These are phyloP conservation scores for Ophiosphaerella korrae DNA, from an alignment of 2,329 filamentous ascomycete genomes.

Conservation along the genomic window DNA sequence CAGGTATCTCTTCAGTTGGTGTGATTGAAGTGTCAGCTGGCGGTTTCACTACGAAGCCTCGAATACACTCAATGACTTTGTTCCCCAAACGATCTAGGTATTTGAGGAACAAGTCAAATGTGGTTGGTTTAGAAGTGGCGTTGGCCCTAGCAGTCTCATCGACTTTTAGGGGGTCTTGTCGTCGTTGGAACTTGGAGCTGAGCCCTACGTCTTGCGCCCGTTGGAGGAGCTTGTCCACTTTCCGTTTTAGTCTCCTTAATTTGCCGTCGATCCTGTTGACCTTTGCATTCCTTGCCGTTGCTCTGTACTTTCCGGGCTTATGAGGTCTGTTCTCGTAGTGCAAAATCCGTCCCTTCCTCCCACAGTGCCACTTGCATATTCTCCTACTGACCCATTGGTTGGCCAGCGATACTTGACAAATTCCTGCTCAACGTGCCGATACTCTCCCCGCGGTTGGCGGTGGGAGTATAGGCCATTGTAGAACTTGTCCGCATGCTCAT, in stretches of 20 bases:
- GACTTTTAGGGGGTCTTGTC: neutral
- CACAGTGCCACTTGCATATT: neutral
- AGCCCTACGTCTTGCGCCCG: too few relatives aligned
- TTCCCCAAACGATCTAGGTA: neutral
- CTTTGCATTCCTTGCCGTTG: neutral
- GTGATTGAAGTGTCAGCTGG: neutral
- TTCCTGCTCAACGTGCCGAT: neutral
- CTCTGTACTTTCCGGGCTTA: neutral
- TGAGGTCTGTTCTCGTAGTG: neutral
- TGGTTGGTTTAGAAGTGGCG: neutral
- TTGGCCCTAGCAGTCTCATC: too few relatives aligned
- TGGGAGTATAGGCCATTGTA: slow-evolving; percentile 7
- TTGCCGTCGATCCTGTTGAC: too few relatives aligned
- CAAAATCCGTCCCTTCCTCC: neutral
- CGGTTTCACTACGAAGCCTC: neutral
- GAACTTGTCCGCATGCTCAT: neutral
- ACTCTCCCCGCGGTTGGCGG: neutral
- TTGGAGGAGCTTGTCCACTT: too few relatives aligned
- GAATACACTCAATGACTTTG: slow-evolving; percentile 7
- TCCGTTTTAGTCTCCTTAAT: too few relatives aligned
- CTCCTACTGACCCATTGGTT: slow-evolving; percentile 1
- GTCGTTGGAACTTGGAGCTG: too few relatives aligned
- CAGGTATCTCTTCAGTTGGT: too few relatives aligned
- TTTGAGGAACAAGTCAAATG: neutral
- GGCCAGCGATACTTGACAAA: neutral